Evolutionary conservation across 805 yeast genomes (phyloP).

Genomic region (Wickerhamiella sorbophila): DNA sequence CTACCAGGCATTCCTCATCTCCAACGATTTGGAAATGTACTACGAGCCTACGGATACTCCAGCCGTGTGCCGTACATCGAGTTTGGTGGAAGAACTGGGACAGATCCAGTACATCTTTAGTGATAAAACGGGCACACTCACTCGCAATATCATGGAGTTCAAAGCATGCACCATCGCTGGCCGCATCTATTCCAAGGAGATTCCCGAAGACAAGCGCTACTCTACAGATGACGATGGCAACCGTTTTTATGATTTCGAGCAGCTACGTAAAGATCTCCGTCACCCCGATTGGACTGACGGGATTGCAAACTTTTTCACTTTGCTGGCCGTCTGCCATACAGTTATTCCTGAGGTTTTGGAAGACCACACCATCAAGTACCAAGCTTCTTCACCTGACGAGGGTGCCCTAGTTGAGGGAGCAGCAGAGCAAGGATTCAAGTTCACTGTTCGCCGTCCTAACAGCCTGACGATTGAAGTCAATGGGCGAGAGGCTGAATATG

Average conservation of each 20-base stretch:
- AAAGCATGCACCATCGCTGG: constrained; percentile 91
- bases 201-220: constrained; percentile 81
- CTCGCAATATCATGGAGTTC: constrained; percentile 94
- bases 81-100: constrained; percentile 92
- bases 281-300: constrained; percentile 30
- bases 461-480: constrained; percentile 50
- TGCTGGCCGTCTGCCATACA: constrained; percentile 88
- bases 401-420: constrained; percentile 98
- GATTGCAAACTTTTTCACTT: constrained; percentile 65
- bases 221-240: constrained; percentile 65
- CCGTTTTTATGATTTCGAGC: constrained; percentile 62
- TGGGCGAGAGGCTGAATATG: constrained; percentile 46
- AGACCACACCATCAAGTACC: constrained; percentile 54
- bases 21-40: constrained; percentile 89
- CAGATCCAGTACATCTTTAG: constrained; percentile 93
- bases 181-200: constrained; percentile 66
- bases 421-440: constrained; percentile 71
- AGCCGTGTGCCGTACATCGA: constrained; percentile 86
- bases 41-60: constrained; percentile 82
- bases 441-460: constrained; percentile 73
- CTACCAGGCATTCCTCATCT: constrained; percentile 87
- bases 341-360: constrained; percentile 79
- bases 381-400: constrained; percentile 98
- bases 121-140: constrained; percentile 94
- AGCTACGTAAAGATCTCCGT: constrained; percentile 35